Conservation (phyloP, 164 flowering plant species). For the Dillenia turbinata region DNA sequence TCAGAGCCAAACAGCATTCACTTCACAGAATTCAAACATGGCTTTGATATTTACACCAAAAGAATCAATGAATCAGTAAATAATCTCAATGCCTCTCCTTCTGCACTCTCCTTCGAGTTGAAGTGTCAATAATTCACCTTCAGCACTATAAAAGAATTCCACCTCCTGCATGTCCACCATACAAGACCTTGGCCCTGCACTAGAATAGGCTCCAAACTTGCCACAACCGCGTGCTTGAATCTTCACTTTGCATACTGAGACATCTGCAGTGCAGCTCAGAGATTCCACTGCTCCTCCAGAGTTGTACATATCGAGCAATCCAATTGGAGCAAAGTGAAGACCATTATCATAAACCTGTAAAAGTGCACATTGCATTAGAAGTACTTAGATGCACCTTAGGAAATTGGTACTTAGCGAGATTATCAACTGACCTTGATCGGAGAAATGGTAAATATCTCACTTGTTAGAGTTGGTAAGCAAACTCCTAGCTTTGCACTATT, state of each 20-base stretch:
- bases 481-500: conserved; percentile 35
- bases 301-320: conserved; percentile 73
- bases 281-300: conserved; percentile 63
- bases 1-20: no score
- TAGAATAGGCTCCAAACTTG: conserved; percentile 60
- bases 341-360: conserved; percentile 38
- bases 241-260: conserved; percentile 22
- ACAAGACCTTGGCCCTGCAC: conserved; percentile 39
- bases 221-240: conserved; percentile 50
- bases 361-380: conserved; percentile 2
- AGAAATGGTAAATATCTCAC: conserved; percentile 47
- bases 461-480: conserved; percentile 29
- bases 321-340: conserved; percentile 61
- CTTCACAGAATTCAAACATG: no score
- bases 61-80: conserved; percentile 17
- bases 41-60: no score
- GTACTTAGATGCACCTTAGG: not conserved
- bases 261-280: conserved; percentile 21
- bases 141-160: conserved; percentile 33
- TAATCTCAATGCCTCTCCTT: conserved; percentile 35
- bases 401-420: not conserved
- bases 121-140: conserved; percentile 36
- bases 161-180: conserved; percentile 35
- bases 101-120: conserved; percentile 27
- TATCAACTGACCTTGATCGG: conserved; percentile 43